A percentile compares a stretch with the other conserved stretches of the same genome.
These are phyloP conservation scores for Lachancea cidri DNA, from an alignment of 805 yeast species.

Conservation along the genomic window DNA sequence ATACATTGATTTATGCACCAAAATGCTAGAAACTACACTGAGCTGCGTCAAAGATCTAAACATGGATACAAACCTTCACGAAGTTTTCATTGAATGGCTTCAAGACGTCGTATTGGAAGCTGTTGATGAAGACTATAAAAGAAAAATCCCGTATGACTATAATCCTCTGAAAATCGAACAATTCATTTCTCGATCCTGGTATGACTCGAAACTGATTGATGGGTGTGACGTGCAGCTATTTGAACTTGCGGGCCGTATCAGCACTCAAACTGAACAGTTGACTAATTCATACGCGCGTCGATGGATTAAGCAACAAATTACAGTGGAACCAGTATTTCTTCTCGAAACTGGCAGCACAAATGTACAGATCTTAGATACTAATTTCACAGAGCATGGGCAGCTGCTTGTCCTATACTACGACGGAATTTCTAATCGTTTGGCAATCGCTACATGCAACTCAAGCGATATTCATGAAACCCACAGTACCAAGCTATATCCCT, in stretches of 20 bases:
- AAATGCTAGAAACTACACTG: conserved; percentile 9
- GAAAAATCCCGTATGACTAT: conserved; percentile 4
- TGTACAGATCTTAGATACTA: not conserved
- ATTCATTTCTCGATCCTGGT: conserved; percentile 1
- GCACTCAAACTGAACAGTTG: not conserved
- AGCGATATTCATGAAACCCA: not conserved
- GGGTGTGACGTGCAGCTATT: not conserved
- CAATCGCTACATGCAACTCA: not conserved
- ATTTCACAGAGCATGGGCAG: not conserved
- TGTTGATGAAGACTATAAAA: conserved; percentile 20
- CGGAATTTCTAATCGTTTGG: not conserved
- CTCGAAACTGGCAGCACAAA: not conserved
- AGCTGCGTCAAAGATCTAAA: conserved; percentile 12
- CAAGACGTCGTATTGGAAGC: conserved; percentile 16
- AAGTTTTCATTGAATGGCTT: conserved; percentile 19
- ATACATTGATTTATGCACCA: conserved; percentile 6
- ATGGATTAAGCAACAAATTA: not conserved
- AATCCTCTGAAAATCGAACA: conserved; percentile 4
- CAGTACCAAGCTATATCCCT: not conserved
- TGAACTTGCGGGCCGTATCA: not conserved
- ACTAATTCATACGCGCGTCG: not conserved
- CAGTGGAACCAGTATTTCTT: not conserved
- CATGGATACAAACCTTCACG: conserved; percentile 12
- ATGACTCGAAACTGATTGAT: not conserved
- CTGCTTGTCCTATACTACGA: not conserved